Evolutionary conservation across 371 early-diverging fungal species (phyloP).

Genomic region (Sporodiniella umbellata): DNA sequence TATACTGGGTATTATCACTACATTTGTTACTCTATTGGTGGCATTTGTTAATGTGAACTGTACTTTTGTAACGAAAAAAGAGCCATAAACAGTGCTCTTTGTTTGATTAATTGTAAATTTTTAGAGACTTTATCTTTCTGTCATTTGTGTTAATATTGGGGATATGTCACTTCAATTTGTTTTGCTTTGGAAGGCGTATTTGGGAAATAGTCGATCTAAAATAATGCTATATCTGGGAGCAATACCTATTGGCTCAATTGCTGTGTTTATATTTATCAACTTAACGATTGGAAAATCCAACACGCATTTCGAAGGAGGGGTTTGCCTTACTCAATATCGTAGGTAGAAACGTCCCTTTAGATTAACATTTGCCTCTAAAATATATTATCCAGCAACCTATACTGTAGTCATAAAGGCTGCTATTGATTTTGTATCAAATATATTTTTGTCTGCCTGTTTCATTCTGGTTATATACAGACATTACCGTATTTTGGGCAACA

Average conservation of each 20-base stretch:
- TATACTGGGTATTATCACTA: constrained; percentile 26
- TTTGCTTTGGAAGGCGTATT: constrained; percentile 44
- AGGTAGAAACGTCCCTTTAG: no score
- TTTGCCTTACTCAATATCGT: constrained; percentile 37
- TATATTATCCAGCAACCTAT: constrained; percentile 29
- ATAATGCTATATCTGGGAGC: constrained; percentile 24
- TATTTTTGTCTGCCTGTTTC: constrained; percentile 39
- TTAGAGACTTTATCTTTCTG: constrained; percentile 36
- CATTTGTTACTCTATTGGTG: constrained; percentile 35
- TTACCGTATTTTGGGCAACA: constrained; percentile 32
- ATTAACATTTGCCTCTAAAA: no score
- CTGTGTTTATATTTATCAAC: constrained; percentile 33
- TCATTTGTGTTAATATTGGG: constrained; percentile 38
- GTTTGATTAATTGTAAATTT: background rate
- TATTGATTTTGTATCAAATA: constrained; percentile 40
- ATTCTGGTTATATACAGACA: constrained; percentile 42
- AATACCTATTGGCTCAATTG: constrained; percentile 28
- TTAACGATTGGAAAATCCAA: constrained; percentile 31
- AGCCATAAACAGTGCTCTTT: no score
- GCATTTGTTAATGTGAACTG: constrained; percentile 29
- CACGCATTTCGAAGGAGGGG: constrained; percentile 8
- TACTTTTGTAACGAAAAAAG: constrained; percentile 36
- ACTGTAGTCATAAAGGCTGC: constrained; percentile 36
- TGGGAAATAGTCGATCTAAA: constrained; percentile 41
- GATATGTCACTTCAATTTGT: constrained; percentile 38